Base-by-base conservation (phyloP, 179 eudicot genomes). In the Sideroxylon spinosum region DNA sequence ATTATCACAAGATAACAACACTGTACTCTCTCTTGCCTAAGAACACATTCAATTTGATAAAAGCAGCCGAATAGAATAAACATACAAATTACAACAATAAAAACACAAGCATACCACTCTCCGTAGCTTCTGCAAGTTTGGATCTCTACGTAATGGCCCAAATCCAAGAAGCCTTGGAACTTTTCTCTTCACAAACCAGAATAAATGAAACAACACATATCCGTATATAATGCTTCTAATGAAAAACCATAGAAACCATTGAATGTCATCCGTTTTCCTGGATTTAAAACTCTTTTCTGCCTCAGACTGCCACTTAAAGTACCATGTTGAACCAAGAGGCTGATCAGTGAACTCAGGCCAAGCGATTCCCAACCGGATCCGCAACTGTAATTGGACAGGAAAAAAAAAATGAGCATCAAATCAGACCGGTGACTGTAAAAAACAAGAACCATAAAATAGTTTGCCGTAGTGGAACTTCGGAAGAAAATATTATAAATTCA, bases 301-400 rank as follows among this genome's bases (percentile, higher is more conserved):
- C 83, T 86, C 91, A 70, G 97, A 86, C 81, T 91, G 97, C 98
- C 97, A 92, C 76, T 85, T 85, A 86, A 90, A 81, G 80, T 91
- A 92, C 95, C 97, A 92, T 37, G 93, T 86, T 74, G 92, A 88
- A 81, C 87, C 93, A 50, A 79, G 83, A 70, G 86, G 66, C 81
- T 81, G 85, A 79, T 89, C 88, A 11, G 81, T 76, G 75, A 86
- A 89, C 85, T 90, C 94, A 17, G 94, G 97, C 93, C 91, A 90
- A 14, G 93, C 93, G 94, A 89, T 90, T 49, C 96, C 96, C 82
- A 88, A 79, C 71, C 63, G 81, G 71, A 88, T 86, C 84, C 90
- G 87, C 76, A 87, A 80, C 97, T 93, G 84, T 61, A 75, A 4
- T 62, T 85, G 25, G 50, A 74, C 69, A 78, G 72, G 37, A 74